A percentile compares a stretch with the other conserved stretches of the same genome.
Evolutionary conservation across 2,329 filamentous ascomycete species (phyloP).

Genomic region (Pseudopithomyces chartarum): DNA sequence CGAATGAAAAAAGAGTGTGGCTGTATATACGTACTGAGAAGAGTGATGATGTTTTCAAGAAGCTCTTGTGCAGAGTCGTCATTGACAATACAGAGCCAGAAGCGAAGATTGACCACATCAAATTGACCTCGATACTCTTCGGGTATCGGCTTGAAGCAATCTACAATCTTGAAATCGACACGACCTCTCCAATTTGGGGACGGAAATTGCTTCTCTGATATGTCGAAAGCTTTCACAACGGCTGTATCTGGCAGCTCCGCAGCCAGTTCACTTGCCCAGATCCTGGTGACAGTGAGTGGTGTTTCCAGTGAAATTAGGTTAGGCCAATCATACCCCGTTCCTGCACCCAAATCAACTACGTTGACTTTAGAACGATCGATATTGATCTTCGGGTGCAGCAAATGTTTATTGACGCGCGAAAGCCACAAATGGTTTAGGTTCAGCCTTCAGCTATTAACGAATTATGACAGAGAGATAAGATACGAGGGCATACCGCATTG

Average conservation of each 20-base stretch:
- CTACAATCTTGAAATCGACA: constrained; percentile 27
- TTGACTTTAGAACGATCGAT: constrained; percentile 1
- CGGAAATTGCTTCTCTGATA: constrained; percentile 36
- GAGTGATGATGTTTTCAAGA: constrained; percentile 28
- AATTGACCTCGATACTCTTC: constrained; percentile 30
- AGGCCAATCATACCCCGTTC: constrained; percentile 12
- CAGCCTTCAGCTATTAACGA: not conserved
- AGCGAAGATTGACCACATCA: constrained; percentile 38
- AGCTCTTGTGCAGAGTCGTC: constrained; percentile 22
- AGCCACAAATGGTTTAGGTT: constrained; percentile 21
- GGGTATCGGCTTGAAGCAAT: constrained; percentile 33
- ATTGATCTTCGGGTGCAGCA: constrained; percentile 15
- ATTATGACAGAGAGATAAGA: not conserved
- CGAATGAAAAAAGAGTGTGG: not conserved
- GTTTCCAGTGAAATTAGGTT: too few relatives aligned
- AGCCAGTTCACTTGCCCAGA: constrained; percentile 13
- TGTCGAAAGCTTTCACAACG: constrained; percentile 27
- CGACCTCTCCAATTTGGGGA: not conserved
- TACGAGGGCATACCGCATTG: not conserved
- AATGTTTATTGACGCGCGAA: constrained; percentile 8
- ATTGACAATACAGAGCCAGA: constrained; percentile 33
- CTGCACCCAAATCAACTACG: constrained; percentile 15
- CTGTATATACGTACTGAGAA: constrained; percentile 31
- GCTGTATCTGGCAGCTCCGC: constrained; percentile 1
- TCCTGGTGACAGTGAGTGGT: not conserved